Conservation (phyloP, 148 eudicot species). For the Rhododendron simsii region DNA sequence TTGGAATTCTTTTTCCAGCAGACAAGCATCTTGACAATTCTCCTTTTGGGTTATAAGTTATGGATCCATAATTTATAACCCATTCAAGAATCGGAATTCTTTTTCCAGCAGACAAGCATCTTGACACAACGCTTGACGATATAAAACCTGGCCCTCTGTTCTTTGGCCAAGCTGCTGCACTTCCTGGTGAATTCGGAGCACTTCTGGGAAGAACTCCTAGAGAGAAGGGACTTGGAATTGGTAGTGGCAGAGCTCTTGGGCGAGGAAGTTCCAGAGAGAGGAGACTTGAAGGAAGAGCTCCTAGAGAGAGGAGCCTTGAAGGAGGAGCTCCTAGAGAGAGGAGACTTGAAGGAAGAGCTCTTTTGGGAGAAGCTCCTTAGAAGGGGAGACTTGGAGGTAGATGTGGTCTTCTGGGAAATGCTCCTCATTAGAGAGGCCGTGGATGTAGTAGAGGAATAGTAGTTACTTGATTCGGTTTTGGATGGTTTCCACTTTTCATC, state of each 20-base stretch:
- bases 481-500: slow-evolving; percentile 26
- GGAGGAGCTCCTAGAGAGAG: slow-evolving; percentile 26
- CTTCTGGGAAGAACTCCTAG: slow-evolving; percentile 48
- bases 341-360: slow-evolving; percentile 39
- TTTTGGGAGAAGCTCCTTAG: slow-evolving; percentile 28
- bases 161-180: slow-evolving; percentile 71
- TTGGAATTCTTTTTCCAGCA: slow-evolving; percentile 71
- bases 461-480: background rate
- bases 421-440: slow-evolving; percentile 18
- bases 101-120: slow-evolving; percentile 80
- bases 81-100: slow-evolving; percentile 53
- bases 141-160: slow-evolving; percentile 72
- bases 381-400: slow-evolving; percentile 12
- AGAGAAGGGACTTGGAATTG: slow-evolving; percentile 26
- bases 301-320: slow-evolving; percentile 22
- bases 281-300: slow-evolving; percentile 24
- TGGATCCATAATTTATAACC: background rate
- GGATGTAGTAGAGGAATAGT: background rate
- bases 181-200: slow-evolving; percentile 62
- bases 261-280: background rate
- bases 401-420: slow-evolving; percentile 33
- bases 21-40: slow-evolving; percentile 59
- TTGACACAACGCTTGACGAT: slow-evolving; percentile 80
- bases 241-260: background rate
- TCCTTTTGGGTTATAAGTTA: background rate